These are phyloP conservation scores for Mikania micrantha DNA, from an alignment of 129 eudicot species.

Conservation along the genomic window DNA sequence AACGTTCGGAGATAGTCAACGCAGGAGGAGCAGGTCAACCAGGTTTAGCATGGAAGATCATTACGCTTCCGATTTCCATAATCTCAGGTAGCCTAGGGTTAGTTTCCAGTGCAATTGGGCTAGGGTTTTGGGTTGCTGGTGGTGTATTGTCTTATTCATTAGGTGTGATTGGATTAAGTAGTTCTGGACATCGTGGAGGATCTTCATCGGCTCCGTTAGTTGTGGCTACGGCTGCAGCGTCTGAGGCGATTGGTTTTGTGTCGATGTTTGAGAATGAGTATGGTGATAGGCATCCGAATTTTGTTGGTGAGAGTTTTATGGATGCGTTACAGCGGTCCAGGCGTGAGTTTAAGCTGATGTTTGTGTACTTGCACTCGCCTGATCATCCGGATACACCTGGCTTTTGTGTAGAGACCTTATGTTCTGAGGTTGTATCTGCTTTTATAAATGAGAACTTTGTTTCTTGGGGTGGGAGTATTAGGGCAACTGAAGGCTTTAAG, in stretches of 20 bases:
- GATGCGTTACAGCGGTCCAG: slow-evolving; percentile 75
- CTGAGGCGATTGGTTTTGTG: slow-evolving; percentile 64
- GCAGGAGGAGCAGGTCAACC: slow-evolving; percentile 26
- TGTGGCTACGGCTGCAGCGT: slow-evolving; percentile 36
- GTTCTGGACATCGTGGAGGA: slow-evolving; percentile 29
- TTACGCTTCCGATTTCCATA: slow-evolving; percentile 77
- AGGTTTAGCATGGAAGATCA: slow-evolving; percentile 58
- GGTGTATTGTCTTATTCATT: slow-evolving; percentile 68
- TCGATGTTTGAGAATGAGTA: slow-evolving; percentile 57
- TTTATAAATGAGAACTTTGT: slow-evolving; percentile 84
- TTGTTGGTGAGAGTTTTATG: slow-evolving; percentile 74
- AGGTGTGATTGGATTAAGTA: slow-evolving; percentile 47
- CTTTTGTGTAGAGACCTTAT: slow-evolving; percentile 58
- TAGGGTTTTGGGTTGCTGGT: slow-evolving; percentile 77
- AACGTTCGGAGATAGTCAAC: slow-evolving; percentile 12
- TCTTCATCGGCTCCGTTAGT: slow-evolving; percentile 29
- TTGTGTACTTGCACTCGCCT: slow-evolving; percentile 86
- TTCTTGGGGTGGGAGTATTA: slow-evolving; percentile 81
- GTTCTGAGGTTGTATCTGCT: slow-evolving; percentile 48
- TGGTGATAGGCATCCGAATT: slow-evolving; percentile 45
- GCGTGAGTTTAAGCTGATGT: slow-evolving; percentile 60
- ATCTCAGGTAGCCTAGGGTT: slow-evolving; percentile 72
- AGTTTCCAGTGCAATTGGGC: slow-evolving; percentile 64
- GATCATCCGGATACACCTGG: slow-evolving; percentile 73
- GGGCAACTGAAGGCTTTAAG: slow-evolving; percentile 83